These are phyloP conservation scores for Groenewaldozyma sp. DNA, from an alignment of 1,139 yeast genomes.

Conservation along the genomic window DNA sequence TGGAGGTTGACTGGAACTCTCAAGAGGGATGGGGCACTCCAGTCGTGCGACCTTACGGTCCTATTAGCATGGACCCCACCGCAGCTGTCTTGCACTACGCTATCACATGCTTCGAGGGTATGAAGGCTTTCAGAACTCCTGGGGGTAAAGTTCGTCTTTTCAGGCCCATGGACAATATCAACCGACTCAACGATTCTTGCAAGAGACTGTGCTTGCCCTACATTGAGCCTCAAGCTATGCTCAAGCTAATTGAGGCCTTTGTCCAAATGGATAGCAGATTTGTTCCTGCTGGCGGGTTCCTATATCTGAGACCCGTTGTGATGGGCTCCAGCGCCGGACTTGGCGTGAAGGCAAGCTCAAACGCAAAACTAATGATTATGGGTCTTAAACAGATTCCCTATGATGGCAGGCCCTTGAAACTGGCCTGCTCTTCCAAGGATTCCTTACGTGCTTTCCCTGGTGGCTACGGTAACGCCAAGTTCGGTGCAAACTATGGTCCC, in stretches of 20 bases:
- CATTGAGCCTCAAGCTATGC: slow-evolving; percentile 34
- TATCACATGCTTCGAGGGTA: slow-evolving; percentile 30
- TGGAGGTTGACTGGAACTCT: slow-evolving; percentile 34
- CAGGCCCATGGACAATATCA: slow-evolving; percentile 36
- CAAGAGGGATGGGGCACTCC: slow-evolving; percentile 36
- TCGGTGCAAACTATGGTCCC: slow-evolving; percentile 42
- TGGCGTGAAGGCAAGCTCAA: slow-evolving; percentile 33
- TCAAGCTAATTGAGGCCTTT: slow-evolving; percentile 32
- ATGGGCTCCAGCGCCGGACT: slow-evolving; percentile 31
- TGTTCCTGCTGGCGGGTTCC: slow-evolving; percentile 25
- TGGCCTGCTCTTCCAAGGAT: slow-evolving; percentile 31
- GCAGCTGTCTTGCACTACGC: slow-evolving; percentile 28
- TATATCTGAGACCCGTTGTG: slow-evolving; percentile 27
- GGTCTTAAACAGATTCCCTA: slow-evolving; percentile 30
- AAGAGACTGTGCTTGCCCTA: slow-evolving; percentile 34
- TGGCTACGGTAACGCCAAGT: slow-evolving; percentile 38
- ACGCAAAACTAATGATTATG: slow-evolving; percentile 33
- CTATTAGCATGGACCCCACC: slow-evolving; percentile 27
- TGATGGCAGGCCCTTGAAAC: slow-evolving; percentile 29
- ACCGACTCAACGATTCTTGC: slow-evolving; percentile 35
- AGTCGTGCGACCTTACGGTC: slow-evolving; percentile 33
- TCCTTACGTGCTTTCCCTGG: slow-evolving; percentile 41
- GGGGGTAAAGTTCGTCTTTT: slow-evolving; percentile 33
- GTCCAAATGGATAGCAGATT: slow-evolving; percentile 31
- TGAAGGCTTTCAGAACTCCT: slow-evolving; percentile 26